Conservation (phyloP, 169 alveolate species). For the Eimeria praecox region DNA sequence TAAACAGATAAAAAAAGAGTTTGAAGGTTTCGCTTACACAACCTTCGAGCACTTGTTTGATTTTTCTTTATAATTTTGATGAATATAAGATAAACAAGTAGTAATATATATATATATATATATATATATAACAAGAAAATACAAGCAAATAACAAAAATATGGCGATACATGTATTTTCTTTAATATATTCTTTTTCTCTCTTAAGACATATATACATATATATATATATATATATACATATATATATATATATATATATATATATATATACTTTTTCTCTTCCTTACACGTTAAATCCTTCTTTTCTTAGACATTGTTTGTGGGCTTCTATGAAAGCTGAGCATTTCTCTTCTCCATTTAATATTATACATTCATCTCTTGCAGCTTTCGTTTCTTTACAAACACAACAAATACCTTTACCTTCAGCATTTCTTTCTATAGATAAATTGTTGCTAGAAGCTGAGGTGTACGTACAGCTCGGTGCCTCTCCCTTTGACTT, state of each 20-base stretch:
- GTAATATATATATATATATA: not conserved
- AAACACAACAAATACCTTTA: constrained; percentile 83
- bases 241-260: not conserved
- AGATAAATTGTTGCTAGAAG: too few relatives aligned
- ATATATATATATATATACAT: too few relatives aligned
- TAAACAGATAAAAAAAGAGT: too few relatives aligned
- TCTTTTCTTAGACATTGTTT: constrained; percentile 84
- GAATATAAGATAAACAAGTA: not conserved
- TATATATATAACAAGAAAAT: not conserved
- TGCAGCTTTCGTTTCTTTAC: constrained; percentile 81
- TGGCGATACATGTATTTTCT: not conserved
- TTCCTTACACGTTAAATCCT: constrained; percentile 78
- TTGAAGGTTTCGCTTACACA: too few relatives aligned
- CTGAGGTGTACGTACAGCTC: not conserved
- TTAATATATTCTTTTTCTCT: too few relatives aligned
- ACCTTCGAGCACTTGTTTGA: too few relatives aligned
- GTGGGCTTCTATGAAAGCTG: constrained; percentile 85
- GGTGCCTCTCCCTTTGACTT: not conserved
- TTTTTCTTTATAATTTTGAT: too few relatives aligned
- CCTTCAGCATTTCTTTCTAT: constrained; percentile 46
- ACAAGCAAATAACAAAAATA: not conserved
- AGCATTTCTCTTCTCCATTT: constrained; percentile 86
- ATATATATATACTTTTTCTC: not conserved
- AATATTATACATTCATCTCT: constrained; percentile 86
- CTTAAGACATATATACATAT: too few relatives aligned